Evolutionary conservation across 2,329 filamentous ascomycete genomes (phyloP).

Genomic region (Paecilomyces formosus): DNA sequence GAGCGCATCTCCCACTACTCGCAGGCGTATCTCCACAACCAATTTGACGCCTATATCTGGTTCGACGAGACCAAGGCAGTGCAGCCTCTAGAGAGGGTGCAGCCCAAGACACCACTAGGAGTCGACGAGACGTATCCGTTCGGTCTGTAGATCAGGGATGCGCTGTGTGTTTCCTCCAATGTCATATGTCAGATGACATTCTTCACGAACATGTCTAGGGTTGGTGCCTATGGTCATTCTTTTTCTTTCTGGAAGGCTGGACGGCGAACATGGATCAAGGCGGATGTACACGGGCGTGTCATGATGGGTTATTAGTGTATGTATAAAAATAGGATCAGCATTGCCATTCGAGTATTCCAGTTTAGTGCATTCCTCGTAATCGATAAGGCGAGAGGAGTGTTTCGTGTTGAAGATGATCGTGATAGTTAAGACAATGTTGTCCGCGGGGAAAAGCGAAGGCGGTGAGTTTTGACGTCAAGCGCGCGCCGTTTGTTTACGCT

Average conservation of each 20-base stretch:
- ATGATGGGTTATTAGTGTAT: neutral
- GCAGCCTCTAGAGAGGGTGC: constrained; percentile 37
- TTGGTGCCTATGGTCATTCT: neutral
- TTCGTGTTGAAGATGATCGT: neutral
- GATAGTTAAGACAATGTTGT: too few species aligned
- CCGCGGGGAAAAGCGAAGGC: neutral
- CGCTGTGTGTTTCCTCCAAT: neutral
- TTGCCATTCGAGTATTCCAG: neutral
- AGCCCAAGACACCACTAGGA: constrained; percentile 36
- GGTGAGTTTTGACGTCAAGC: neutral
- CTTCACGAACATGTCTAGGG: neutral
- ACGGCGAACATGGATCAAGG: neutral
- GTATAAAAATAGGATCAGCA: neutral
- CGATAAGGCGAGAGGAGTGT: neutral
- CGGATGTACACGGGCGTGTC: neutral
- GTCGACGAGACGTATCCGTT: constrained; percentile 47
- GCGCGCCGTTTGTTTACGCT: neutral
- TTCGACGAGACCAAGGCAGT: constrained; percentile 43
- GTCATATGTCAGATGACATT: neutral
- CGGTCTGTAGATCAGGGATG: constrained; percentile 28
- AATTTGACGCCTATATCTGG: constrained; percentile 46
- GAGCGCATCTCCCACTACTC: constrained; percentile 46
- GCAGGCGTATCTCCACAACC: constrained; percentile 36
- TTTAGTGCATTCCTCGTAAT: neutral
- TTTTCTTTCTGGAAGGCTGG: neutral